phyloP scores from a whole-genome alignment of 75 land plant species.

The Pinus taeda region DNA sequence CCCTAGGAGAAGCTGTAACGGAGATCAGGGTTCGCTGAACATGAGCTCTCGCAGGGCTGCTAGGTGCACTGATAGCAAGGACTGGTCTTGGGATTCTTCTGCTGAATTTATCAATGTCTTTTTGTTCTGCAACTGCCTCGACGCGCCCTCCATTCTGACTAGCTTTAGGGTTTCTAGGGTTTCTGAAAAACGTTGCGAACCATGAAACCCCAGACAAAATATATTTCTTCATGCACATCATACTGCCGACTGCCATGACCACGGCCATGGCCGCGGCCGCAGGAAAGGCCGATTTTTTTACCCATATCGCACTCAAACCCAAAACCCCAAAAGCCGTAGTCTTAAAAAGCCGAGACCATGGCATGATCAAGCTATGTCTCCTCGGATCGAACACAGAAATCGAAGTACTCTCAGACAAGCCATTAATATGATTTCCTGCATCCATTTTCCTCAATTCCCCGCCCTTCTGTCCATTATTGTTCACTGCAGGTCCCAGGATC shows the following conservation, averaged over 20 bases:
- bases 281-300: not conserved
- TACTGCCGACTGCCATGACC: not conserved
- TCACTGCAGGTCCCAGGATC: not conserved
- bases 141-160: too few relatives aligned
- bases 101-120: too few relatives aligned
- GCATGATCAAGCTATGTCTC: not conserved
- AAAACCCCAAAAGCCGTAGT: conserved; percentile 1
- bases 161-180: too few relatives aligned
- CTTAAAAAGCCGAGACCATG: not conserved
- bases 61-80: not conserved
- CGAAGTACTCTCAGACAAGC: not conserved
- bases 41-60: not conserved
- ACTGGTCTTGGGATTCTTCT: too few relatives aligned
- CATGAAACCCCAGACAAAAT: not conserved
- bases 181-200: not conserved
- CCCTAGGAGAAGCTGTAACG: too few relatives aligned
- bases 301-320: not conserved
- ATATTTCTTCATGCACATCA: conserved; percentile 5
- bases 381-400: too few relatives aligned
- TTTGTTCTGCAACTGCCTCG: too few relatives aligned
- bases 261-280: not conserved
- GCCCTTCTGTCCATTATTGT: not conserved
- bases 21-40: not conserved
- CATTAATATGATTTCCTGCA: not conserved
- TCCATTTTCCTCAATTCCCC: not conserved